Percentiles rank a stretch among this genome's conserved stretches.
phyloP scores from a whole-genome alignment of 1,139 yeast genomes.

The Yarrowia galli region DNA sequence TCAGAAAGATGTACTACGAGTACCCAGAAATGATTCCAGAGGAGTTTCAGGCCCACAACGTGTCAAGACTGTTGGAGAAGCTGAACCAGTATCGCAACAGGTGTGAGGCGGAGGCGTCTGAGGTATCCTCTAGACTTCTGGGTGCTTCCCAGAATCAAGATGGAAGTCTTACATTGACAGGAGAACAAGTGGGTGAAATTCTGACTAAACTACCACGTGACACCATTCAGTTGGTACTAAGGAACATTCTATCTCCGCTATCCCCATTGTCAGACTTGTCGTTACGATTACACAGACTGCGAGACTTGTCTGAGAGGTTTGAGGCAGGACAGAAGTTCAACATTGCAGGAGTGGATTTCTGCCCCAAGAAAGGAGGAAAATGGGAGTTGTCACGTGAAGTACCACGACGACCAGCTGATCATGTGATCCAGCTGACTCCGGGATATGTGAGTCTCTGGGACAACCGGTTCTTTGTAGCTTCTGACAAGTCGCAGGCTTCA shows the following conservation, averaged over 20 bases:
- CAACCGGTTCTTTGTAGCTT: conserved; percentile 8
- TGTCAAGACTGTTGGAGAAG: not conserved
- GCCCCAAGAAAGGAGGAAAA: not conserved
- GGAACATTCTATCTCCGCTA: conserved; percentile 14
- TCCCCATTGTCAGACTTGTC: conserved; percentile 28
- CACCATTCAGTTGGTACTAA: not conserved
- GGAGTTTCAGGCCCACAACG: conserved; percentile 2
- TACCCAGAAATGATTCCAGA: conserved; percentile 21
- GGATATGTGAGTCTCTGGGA: conserved; percentile 23
- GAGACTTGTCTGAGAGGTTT: not conserved
- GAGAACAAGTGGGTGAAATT: not conserved
- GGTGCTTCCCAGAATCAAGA: not conserved
- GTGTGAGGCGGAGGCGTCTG: not conserved
- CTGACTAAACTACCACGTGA: not conserved
- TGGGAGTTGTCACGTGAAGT: conserved; percentile 23
- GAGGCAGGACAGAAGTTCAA: not conserved
- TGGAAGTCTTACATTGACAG: not conserved
- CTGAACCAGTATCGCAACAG: not conserved
- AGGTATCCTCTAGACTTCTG: not conserved
- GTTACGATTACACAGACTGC: conserved; percentile 11
- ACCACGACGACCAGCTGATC: not conserved
- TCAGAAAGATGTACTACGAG: conserved; percentile 27
- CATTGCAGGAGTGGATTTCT: conserved; percentile 18
- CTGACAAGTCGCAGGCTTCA: not conserved
- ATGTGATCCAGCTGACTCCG: not conserved